Evolutionary conservation across 345 rosid species (phyloP).

Genomic region (Camelina neglecta): DNA sequence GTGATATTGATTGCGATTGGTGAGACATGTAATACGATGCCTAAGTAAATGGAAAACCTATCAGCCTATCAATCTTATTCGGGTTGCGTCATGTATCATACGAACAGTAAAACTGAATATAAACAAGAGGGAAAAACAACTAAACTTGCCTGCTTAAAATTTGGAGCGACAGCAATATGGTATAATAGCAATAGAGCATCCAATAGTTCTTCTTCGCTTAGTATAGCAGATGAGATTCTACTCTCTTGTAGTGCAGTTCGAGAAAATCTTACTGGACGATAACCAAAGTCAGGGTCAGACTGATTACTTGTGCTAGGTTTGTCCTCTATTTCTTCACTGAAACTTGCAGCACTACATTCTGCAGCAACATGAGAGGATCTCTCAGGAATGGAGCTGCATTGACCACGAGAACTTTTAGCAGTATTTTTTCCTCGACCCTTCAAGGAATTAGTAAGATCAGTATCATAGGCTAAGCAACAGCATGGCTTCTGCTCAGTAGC

Average conservation of each 20-base stretch:
- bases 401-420: slow-evolving; percentile 65
- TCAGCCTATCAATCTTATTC: slow-evolving; percentile 37
- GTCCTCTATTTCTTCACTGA: slow-evolving; percentile 84
- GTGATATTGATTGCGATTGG: slow-evolving; percentile 85
- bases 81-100: slow-evolving; percentile 21
- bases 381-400: slow-evolving; percentile 69
- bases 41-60: slow-evolving; percentile 50
- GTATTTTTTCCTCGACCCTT: slow-evolving; percentile 62
- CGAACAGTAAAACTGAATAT: slow-evolving; percentile 5
- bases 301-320: slow-evolving; percentile 95
- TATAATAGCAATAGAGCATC: slow-evolving; percentile 78
- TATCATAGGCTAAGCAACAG: slow-evolving; percentile 83
- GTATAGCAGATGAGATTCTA: slow-evolving; percentile 61
- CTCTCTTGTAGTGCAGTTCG: slow-evolving; percentile 62
- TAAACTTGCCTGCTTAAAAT: slow-evolving; percentile 82
- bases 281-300: slow-evolving; percentile 82
- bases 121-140: not conserved
- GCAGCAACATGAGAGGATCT: slow-evolving; percentile 87
- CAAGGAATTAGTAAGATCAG: slow-evolving; percentile 65
- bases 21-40: slow-evolving; percentile 88
- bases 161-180: slow-evolving; percentile 94
- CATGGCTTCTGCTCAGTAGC: slow-evolving; percentile 81
- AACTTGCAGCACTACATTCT: slow-evolving; percentile 76
- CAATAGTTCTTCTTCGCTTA: slow-evolving; percentile 90
- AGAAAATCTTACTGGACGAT: slow-evolving; percentile 60